Base-by-base conservation (phyloP, 2,329 filamentous ascomycete species). In the Fusarium acutatum region DNA sequence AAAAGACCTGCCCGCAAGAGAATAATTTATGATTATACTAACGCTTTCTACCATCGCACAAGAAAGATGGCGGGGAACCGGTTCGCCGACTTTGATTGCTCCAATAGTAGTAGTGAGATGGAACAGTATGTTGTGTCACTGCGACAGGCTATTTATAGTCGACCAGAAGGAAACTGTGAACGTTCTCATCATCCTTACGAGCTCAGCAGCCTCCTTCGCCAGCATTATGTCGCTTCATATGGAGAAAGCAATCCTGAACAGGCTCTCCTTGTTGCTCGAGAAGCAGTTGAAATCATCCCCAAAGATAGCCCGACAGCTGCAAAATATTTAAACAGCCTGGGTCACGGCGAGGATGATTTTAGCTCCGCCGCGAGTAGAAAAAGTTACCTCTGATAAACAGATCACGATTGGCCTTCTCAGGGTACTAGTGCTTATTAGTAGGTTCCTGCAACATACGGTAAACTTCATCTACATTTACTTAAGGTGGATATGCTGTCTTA, bases 1-100 rank as follows among this genome's bases (percentile, higher is more conserved):
- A 15, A 10, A 17, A 0, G 22, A n/a, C 7, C 9, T n/a, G 4
- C 22, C 3, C 6, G 14, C 8, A n/a, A 7, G 22, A n/a, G 22
- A n/a, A 3, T n/a, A 6, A 3, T 14, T 41, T 7, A 5, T 10
- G 3, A 41, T 41, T 1, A 5, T 43, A 12, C 24, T 12, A 43
- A 3, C 10, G 1, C n/a, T 18, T 24, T 44, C 5, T 3, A 8
- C 18, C 11, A 20, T 44, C 5, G 1, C 7, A 44, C 6, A 26
- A 20, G n/a, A 13, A 18, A 13, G 6, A 26, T 44, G 41, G 18
- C 41, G 10, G 5, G n/a, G 11, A 15, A 7, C 7, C 12, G 18
- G 2, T 11, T 46, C 3, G 26, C 12, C 43, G 8, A 22, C 10
- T 7, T 6, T 5, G 26, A 10, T 18, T 20, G 7, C 18, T 46